These are phyloP conservation scores for Diaporthe sp. DNA, from an alignment of 2,329 filamentous ascomycete genomes.

Conservation along the genomic window DNA sequence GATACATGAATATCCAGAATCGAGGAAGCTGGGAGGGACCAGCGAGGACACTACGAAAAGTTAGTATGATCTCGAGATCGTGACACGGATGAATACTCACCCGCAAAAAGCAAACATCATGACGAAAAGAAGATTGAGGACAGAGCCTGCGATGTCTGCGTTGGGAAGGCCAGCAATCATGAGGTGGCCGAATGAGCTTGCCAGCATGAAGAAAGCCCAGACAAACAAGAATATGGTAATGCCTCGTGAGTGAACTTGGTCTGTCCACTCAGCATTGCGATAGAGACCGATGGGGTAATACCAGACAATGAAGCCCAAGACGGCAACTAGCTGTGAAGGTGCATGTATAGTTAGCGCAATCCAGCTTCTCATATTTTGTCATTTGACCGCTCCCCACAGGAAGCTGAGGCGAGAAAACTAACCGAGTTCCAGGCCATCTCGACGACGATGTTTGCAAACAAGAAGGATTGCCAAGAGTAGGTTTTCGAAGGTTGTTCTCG, in stretches of 20 bases:
- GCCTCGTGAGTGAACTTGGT: slow-evolving; percentile 58
- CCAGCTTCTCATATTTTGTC: background rate
- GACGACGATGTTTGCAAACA: slow-evolving; percentile 73
- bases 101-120: slow-evolving; percentile 72
- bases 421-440: slow-evolving; percentile 76
- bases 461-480: slow-evolving; percentile 76
- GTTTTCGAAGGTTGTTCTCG: slow-evolving; percentile 76
- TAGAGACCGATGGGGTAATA: slow-evolving; percentile 77
- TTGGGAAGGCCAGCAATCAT: slow-evolving; percentile 71
- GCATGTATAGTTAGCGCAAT: background rate
- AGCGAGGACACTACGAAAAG: slow-evolving; percentile 62
- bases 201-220: slow-evolving; percentile 73
- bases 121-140: slow-evolving; percentile 73
- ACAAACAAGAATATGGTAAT: slow-evolving; percentile 74
- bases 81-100: background rate
- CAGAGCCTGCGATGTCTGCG: slow-evolving; percentile 74
- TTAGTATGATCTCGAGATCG: background rate
- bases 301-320: slow-evolving; percentile 74
- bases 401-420: background rate
- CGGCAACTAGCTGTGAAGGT: slow-evolving; percentile 56
- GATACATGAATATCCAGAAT: slow-evolving; percentile 82
- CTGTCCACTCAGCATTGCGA: slow-evolving; percentile 55
- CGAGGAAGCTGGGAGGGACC: slow-evolving; percentile 66
- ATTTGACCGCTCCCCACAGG: too few relatives aligned
- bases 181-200: slow-evolving; percentile 73